Evolutionary conservation across 202 grass and related monocot species (phyloP).

Genomic region (Panicum hallii): DNA sequence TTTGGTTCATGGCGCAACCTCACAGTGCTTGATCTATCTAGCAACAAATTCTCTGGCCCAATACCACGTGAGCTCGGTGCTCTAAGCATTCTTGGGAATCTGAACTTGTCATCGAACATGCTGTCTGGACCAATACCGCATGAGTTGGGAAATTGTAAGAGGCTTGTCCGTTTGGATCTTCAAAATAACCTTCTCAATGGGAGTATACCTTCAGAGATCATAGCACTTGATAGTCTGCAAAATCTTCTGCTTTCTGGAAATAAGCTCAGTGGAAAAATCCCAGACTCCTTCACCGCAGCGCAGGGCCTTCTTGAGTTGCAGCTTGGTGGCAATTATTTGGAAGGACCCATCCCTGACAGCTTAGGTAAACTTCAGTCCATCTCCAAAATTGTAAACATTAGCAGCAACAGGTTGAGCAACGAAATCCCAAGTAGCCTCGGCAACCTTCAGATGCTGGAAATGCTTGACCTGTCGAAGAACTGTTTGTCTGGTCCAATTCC

Average conservation of each 20-base stretch:
- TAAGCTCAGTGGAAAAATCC: slow-evolving; percentile 55
- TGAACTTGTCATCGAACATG: slow-evolving; percentile 55
- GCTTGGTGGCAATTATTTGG: slow-evolving; percentile 52
- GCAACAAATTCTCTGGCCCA: slow-evolving; percentile 52
- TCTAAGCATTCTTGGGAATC: slow-evolving; percentile 38
- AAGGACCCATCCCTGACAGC: slow-evolving; percentile 50
- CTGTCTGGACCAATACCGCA: slow-evolving; percentile 34
- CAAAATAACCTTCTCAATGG: slow-evolving; percentile 53
- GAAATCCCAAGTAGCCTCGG: slow-evolving; percentile 55
- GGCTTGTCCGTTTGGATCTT: slow-evolving; percentile 38
- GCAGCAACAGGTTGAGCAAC: slow-evolving; percentile 50
- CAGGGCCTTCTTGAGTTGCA: slow-evolving; percentile 59
- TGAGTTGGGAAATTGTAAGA: too few relatives aligned
- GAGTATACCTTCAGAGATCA: slow-evolving; percentile 52
- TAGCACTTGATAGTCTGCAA: slow-evolving; percentile 41
- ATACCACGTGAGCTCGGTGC: slow-evolving; percentile 53
- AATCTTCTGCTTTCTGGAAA: slow-evolving; percentile 52
- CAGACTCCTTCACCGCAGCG: slow-evolving; percentile 44
- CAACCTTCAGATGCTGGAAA: slow-evolving; percentile 51
- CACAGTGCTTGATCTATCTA: slow-evolving; percentile 59
- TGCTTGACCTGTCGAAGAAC: slow-evolving; percentile 51
- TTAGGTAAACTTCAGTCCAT: slow-evolving; percentile 62
- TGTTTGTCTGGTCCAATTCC: slow-evolving; percentile 52
- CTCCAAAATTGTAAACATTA: slow-evolving; percentile 50
- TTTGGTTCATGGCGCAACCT: slow-evolving; percentile 64